Evolutionary conservation across 495 filamentous ascomycete genomes (phyloP).

Genomic region (Penicillium dipodomyicola): DNA sequence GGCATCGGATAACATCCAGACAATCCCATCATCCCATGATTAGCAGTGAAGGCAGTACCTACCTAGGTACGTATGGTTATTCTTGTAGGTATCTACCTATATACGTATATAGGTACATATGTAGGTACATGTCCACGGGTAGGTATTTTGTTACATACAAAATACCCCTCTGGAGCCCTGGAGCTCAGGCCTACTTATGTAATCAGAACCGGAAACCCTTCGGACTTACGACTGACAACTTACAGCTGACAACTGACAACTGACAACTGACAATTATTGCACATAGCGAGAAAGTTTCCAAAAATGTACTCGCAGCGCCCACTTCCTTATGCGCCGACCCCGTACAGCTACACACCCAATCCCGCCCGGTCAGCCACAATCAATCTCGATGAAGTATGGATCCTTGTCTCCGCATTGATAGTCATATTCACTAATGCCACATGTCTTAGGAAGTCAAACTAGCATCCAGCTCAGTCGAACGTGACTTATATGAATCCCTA

Average conservation of each 20-base stretch:
- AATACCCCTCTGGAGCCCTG: too few relatives aligned
- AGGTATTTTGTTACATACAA: too few relatives aligned
- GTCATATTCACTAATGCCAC: conserved; percentile 21
- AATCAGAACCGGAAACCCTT: too few relatives aligned
- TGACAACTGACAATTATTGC: conserved; percentile 5
- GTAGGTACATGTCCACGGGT: too few relatives aligned
- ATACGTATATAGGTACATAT: too few relatives aligned
- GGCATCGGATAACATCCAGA: conserved; percentile 21
- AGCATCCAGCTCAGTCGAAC: conserved; percentile 75
- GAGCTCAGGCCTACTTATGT: too few relatives aligned
- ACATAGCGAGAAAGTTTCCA: conserved; percentile 4
- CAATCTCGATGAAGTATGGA: conserved; percentile 80
- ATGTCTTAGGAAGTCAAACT: conserved; percentile 82
- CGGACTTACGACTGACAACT: too few relatives aligned
- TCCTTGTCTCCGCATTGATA: conserved; percentile 7
- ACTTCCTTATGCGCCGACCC: conserved; percentile 78
- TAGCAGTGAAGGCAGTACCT: too few relatives aligned
- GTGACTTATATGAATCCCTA: conserved; percentile 91
- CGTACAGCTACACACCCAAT: conserved; percentile 85
- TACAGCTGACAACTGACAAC: neutral
- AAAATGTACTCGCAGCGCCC: conserved; percentile 50
- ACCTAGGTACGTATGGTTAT: too few relatives aligned
- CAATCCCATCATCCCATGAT: too few relatives aligned
- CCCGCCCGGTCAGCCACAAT: conserved; percentile 77
- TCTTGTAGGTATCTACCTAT: too few relatives aligned